A percentile compares a stretch with the other conserved stretches of the same genome.
Evolutionary conservation across 257 asterid genomes (phyloP).

Genomic region (Nicotiana tabacum): DNA sequence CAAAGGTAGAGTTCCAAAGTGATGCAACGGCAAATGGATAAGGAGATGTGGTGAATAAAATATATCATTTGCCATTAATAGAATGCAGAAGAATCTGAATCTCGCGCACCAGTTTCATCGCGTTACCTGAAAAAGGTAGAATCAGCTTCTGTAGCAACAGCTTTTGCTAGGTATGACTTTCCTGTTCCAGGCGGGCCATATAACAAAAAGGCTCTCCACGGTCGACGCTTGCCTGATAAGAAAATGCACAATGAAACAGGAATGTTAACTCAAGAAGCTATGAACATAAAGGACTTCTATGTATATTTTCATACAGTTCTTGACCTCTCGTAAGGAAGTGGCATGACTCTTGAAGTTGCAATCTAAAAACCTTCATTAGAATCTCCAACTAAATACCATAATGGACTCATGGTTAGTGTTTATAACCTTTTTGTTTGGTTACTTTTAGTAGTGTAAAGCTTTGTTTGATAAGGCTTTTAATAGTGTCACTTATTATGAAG

Average conservation of each 20-base stretch:
- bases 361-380: neutral
- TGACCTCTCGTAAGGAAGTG: neutral
- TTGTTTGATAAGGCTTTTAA: neutral
- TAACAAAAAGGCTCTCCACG: slow-evolving; percentile 58
- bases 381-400: neutral
- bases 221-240: slow-evolving; percentile 49
- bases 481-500: neutral
- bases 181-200: slow-evolving; percentile 71
- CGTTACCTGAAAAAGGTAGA: slow-evolving; percentile 54
- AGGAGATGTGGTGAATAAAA: neutral
- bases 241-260: slow-evolving; percentile 2
- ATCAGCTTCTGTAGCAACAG: slow-evolving; percentile 62
- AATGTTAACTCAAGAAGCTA: neutral
- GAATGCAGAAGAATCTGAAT: neutral
- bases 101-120: neutral
- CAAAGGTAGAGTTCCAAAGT: neutral
- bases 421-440: neutral
- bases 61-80: neutral
- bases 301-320: neutral
- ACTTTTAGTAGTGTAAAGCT: neutral
- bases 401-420: neutral
- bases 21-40: neutral
- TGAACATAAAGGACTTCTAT: neutral
- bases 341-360: neutral
- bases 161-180: slow-evolving; percentile 58